A percentile compares a stretch with the other conserved stretches of the same genome.
Conservation (phyloP, 116 monocot species). For the Thalassia testudinum region DNA sequence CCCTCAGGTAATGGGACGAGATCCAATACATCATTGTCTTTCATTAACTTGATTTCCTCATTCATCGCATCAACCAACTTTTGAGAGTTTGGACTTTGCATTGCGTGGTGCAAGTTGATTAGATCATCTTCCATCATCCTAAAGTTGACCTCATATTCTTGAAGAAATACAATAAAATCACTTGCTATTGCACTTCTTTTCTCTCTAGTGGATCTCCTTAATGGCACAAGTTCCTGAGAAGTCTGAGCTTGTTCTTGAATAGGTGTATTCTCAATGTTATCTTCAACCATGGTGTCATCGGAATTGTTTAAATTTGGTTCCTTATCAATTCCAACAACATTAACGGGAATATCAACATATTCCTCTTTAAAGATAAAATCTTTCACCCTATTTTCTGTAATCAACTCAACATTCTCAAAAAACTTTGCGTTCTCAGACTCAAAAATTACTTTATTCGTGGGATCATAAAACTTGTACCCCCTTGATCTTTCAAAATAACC, state of each 20-base stretch:
- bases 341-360: constrained; percentile 1
- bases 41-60: constrained; percentile 3
- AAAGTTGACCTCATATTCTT: constrained; percentile 2
- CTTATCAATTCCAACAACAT: not conserved
- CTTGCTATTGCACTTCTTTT: not conserved
- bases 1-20: constrained; percentile 3
- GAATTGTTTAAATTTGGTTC: not conserved
- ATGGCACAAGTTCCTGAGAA: constrained; percentile 1
- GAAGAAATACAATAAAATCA: constrained; percentile 2
- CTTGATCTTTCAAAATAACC: constrained; percentile 6
- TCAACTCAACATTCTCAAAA: constrained; percentile 16
- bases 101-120: not conserved
- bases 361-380: constrained; percentile 13
- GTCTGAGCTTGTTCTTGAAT: not conserved
- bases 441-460: constrained; percentile 6
- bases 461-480: constrained; percentile 7
- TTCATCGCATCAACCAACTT: constrained; percentile 1
- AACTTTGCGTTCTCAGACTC: constrained; percentile 7
- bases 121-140: constrained; percentile 2
- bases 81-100: not conserved
- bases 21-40: constrained; percentile 3
- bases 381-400: not conserved
- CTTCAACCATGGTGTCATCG: not conserved
- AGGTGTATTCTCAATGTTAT: not conserved
- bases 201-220: constrained; percentile 5